Evolutionary conservation across 2,329 filamentous ascomycete genomes (phyloP), one percentile per base, ranked within the genome.

Genomic region (Pyricularia grisea): DNA sequence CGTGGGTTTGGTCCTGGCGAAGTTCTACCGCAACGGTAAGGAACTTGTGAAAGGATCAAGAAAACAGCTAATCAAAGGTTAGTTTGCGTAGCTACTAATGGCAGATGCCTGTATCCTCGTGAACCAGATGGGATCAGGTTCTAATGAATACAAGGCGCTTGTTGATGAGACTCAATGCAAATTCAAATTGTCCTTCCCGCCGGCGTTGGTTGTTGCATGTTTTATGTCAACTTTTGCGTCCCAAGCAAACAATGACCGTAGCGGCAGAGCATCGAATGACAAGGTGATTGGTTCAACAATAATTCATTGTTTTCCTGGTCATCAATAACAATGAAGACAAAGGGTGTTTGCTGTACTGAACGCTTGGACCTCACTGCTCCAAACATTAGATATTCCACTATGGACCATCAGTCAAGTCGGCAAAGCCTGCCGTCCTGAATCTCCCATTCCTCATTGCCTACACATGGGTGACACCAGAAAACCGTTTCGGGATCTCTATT

Each of bases 381-480:
- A 2, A n/a, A n/a, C 42, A 6, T 55, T 55, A 17, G 42, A n/a
- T 17, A 55, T n/a, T 7, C 20, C 42, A 55, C 17, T 55, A 17
- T 2, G 3, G n/a, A 55, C 17, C 42, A 7, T 55, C 42, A n/a
- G 20, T 55, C 20, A n/a, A 55, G 20, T 55, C 20, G 42, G n/a
- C 68, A 69, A 20, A 69, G 65, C 50, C 23, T 69, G 28, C 25
- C 31, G 23, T 69, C 65, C 4, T 30, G 10, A 27, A 36, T 50
- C 30, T 67, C 23, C 68, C 50, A 69, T 5, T n/a, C n/a, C 68
- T 69, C 68, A 42, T 28, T 67, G 1, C 68, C 68, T n/a, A 69
- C 68, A 25, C 68, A 69, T 0, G 65, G 68, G 10, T 25, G 65
- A 33, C 68, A 67, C 68, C 68, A 69, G 30, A 69, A 67, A 17